Evolutionary conservation across 441 rosid genomes (phyloP).

Genomic region (Gossypium davidsonii): DNA sequence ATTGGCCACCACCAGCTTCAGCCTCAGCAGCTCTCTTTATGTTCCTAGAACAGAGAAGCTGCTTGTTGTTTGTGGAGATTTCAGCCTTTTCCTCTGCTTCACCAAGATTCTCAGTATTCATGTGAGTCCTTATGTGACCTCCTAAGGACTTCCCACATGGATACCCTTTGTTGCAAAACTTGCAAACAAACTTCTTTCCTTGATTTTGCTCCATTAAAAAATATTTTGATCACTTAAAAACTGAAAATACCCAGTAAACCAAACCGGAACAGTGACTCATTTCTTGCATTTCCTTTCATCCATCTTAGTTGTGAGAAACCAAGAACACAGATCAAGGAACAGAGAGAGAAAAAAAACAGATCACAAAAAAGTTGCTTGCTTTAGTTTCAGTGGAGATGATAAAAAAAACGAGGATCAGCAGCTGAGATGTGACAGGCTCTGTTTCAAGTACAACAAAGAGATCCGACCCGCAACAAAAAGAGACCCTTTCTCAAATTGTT

Average conservation of each 20-base stretch:
- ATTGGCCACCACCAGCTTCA: constrained; percentile 35
- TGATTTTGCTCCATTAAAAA: constrained; percentile 41
- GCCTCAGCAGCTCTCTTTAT: constrained; percentile 19
- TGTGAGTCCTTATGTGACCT: constrained; percentile 81
- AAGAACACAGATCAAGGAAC: constrained; percentile 32
- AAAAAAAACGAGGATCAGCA: constrained; percentile 18
- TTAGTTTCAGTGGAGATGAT: constrained; percentile 27
- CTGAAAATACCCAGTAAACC: constrained; percentile 22
- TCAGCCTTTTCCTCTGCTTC: constrained; percentile 33
- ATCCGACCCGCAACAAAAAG: constrained; percentile 45
- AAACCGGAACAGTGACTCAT: constrained; percentile 25
- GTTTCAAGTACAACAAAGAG: constrained; percentile 40
- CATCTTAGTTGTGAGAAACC: no score
- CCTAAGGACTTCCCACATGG: constrained; percentile 86
- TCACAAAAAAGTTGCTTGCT: constrained; percentile 32
- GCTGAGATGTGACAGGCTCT: constrained; percentile 42
- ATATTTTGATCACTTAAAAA: background rate
- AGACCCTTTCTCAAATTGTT: constrained; percentile 23
- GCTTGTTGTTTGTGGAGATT: constrained; percentile 20
- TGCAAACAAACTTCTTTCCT: constrained; percentile 57
- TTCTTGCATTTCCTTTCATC: background rate
- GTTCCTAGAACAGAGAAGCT: constrained; percentile 15
- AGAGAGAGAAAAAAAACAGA: constrained; percentile 21
- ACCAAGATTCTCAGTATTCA: constrained; percentile 26
- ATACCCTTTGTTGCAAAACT: constrained; percentile 57